Evolutionary conservation across 2,329 filamentous ascomycete species (phyloP).

Genomic region (Monilinia aucupariae): DNA sequence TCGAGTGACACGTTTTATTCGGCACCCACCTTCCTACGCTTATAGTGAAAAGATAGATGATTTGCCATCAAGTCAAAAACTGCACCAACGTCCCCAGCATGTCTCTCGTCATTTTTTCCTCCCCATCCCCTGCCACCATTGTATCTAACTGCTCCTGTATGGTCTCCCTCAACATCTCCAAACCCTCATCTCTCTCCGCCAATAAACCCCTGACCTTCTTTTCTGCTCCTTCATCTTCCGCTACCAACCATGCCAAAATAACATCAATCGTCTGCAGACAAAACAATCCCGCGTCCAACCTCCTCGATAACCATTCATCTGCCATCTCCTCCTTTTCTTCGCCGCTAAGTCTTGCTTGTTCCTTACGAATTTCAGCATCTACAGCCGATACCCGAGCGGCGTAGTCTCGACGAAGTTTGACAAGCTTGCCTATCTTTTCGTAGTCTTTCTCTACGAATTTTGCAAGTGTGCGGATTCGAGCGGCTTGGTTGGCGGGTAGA

Average conservation of each 20-base stretch:
- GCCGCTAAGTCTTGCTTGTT: conserved; percentile 49
- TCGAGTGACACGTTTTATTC: not conserved
- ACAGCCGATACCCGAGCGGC: conserved; percentile 55
- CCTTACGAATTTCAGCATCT: conserved; percentile 55
- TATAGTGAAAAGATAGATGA: not conserved
- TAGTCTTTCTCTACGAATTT: conserved; percentile 97
- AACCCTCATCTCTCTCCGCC: conserved; percentile 59
- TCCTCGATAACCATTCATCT: conserved; percentile 66
- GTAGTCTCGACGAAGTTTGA: conserved; percentile 68
- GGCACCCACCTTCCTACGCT: not conserved
- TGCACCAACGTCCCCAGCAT: conserved; percentile 59
- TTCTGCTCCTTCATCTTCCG: conserved; percentile 75
- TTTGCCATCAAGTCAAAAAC: conserved; percentile 38
- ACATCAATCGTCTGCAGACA: conserved; percentile 78
- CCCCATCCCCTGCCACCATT: not conserved
- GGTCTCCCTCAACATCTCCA: conserved; percentile 59
- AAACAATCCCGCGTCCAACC: conserved; percentile 80
- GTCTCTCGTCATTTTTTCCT: conserved; percentile 49
- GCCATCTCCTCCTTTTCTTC: conserved; percentile 58
- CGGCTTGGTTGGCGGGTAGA: conserved; percentile 69
- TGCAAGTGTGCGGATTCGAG: conserved; percentile 76
- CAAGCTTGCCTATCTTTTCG: conserved; percentile 70
- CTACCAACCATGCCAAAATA: conserved; percentile 82
- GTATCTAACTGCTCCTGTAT: conserved; percentile 46
- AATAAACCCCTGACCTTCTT: conserved; percentile 59